Percentiles rank a stretch among this genome's conserved stretches.
These are phyloP conservation scores for Aurifilum marmelostoma DNA, from an alignment of 2,329 filamentous ascomycete genomes.

Conservation along the genomic window DNA sequence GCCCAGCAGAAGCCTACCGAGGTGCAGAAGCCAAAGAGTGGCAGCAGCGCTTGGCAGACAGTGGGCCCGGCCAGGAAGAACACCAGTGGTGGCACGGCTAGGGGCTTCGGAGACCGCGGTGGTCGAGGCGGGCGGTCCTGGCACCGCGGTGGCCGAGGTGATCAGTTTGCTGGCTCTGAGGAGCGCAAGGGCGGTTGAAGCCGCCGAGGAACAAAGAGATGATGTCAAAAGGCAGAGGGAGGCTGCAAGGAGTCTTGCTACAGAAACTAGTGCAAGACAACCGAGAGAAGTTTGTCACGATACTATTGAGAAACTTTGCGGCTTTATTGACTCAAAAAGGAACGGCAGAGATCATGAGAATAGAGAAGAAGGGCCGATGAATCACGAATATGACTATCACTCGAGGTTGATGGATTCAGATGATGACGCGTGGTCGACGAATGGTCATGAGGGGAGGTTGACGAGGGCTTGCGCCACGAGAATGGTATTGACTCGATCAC, in stretches of 20 bases:
- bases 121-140: neutral
- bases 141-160: slow-evolving; percentile 3
- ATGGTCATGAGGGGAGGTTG: neutral
- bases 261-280: neutral
- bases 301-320: neutral
- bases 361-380: neutral
- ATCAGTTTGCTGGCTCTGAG: slow-evolving; percentile 10
- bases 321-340: neutral
- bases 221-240: neutral
- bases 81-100: neutral
- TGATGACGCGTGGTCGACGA: neutral
- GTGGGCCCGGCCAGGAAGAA: slow-evolving; percentile 19
- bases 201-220: neutral
- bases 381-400: slow-evolving; percentile 5
- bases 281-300: neutral
- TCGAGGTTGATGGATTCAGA: neutral
- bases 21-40: slow-evolving; percentile 1
- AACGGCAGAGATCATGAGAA: neutral
- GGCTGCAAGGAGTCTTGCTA: neutral
- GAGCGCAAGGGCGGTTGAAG: slow-evolving; percentile 26
- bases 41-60: slow-evolving; percentile 17
- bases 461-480: slow-evolving; percentile 6
- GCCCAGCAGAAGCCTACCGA: neutral
- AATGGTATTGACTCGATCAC: neutral
- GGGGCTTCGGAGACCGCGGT: neutral